Evolutionary conservation across 371 early-diverging fungal genomes (phyloP), one percentile per base, ranked within the genome.

Genomic region (Thermomucor indicae-seudaticae): DNA sequence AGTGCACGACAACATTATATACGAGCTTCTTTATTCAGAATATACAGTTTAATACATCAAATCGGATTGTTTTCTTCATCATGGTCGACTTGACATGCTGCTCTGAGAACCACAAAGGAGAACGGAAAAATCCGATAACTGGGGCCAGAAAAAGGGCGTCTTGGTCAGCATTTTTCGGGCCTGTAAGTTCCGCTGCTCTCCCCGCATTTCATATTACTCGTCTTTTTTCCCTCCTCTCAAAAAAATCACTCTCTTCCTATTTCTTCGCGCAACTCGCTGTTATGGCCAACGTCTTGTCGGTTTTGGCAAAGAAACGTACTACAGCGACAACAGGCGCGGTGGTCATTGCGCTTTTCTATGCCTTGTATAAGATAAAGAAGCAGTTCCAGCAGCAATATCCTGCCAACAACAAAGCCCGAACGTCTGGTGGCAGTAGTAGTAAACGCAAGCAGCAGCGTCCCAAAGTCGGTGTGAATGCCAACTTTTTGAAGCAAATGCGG

Each of bases 401-500:
- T 24, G 40, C 37, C 14, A 19, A 24, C 17, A 35, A n/a, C 32
- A 40, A 60, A 4, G 46, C 44, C 2, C n/a, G 38, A 39, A 11
- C 43, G 34, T 24, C 35, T 41, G 22, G 27, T 40, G 31, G 35
- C 35, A 31, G 32, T 17, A 25, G 29, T n/a, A 37, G 43, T 17
- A 43, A 51, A 49, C 37, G 43, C 46, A 31, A 41, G 19, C 0
- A 23, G 19, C 35, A 67, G 23, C 58, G 58, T 20, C 58, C 55
- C 29, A 58, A 59, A n/a, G 83, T 86, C 16, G 87, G 87, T 19
- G 85, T 86, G 24, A 81, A 86, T 60, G 61, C 78, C 8, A 74
- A 73, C 24, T 91, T 91, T 57, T 48, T 90, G 17, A 90, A 85
- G 37, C 88, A 94, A 53, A 80, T 95, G 70, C 79, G 78, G 53